A percentile compares a stretch with the other conserved stretches of the same genome.
phyloP scores from a whole-genome alignment of 1,284 basidiomycete genomes.

The Ustilago sp. region DNA sequence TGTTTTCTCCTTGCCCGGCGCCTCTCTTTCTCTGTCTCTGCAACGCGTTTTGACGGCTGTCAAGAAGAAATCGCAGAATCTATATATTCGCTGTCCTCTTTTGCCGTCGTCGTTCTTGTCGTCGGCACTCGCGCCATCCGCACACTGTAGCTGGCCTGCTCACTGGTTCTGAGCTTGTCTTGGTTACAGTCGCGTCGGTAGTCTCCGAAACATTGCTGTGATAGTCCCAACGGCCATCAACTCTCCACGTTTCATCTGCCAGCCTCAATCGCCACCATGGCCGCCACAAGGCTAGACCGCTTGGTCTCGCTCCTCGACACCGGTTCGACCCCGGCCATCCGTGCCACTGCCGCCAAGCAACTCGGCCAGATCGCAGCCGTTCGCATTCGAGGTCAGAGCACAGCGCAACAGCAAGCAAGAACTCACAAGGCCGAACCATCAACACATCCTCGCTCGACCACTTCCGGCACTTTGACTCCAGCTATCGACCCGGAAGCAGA shows the following conservation, averaged over 20 bases:
- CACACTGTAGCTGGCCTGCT: not conserved
- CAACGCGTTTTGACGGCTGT: constrained; percentile 26
- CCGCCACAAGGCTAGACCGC: constrained; percentile 77
- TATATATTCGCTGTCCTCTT: constrained; percentile 37
- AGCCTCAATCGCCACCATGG: constrained; percentile 26
- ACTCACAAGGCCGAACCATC: constrained; percentile 21
- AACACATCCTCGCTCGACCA: not conserved
- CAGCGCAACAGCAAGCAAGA: constrained; percentile 37
- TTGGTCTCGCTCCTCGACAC: constrained; percentile 90
- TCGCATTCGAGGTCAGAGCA: constrained; percentile 71
- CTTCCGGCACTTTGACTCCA: constrained; percentile 43
- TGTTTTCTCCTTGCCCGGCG: not conserved
- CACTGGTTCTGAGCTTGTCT: not conserved
- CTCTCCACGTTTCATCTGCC: not conserved
- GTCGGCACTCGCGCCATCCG: not conserved
- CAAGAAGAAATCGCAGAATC: constrained; percentile 30
- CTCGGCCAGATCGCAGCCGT: constrained; percentile 82
- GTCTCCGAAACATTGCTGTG: not conserved
- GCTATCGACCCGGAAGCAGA: constrained; percentile 42
- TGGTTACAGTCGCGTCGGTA: not conserved
- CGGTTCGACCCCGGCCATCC: constrained; percentile 85
- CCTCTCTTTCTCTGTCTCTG: not conserved
- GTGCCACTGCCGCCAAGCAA: constrained; percentile 90
- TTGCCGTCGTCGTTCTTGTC: not conserved
- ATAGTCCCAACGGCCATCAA: not conserved